Evolutionary conservation across 208 protist species (phyloP).

Genomic region (Trypanosoma avium): DNA sequence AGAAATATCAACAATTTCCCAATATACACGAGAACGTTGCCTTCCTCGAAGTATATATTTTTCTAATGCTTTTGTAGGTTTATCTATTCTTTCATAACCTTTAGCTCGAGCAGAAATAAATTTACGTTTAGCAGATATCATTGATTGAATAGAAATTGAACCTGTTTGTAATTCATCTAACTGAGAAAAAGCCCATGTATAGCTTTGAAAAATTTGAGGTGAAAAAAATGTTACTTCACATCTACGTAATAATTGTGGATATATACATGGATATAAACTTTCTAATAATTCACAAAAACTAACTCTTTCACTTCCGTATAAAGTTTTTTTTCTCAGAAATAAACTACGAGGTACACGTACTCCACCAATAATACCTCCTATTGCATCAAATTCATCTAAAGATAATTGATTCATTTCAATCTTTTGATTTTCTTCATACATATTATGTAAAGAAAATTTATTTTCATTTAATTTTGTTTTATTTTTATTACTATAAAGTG

Average conservation of each 20-base stretch:
- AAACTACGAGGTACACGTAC: slow-evolving; percentile 7
- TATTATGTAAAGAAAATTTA: not conserved
- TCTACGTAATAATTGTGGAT: not conserved
- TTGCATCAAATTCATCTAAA: not conserved
- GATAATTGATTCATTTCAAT: not conserved
- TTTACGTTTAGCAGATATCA: slow-evolving; percentile 6
- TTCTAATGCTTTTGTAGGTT: not conserved
- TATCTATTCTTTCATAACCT: not conserved
- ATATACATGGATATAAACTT: slow-evolving; percentile 10
- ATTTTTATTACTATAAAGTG: not conserved
- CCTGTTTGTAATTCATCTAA: not conserved
- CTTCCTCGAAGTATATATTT: not conserved
- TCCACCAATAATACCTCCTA: slow-evolving; percentile 12
- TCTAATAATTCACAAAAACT: slow-evolving; percentile 12
- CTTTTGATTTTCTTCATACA: not conserved
- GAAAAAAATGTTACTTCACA: slow-evolving; percentile 12
- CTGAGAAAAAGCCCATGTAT: slow-evolving; percentile 3
- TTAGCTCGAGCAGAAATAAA: not conserved
- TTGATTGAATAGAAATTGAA: not conserved
- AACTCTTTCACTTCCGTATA: not conserved
- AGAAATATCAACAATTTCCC: slow-evolving; percentile 10
- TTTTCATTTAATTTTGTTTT: not conserved
- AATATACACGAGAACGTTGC: not conserved
- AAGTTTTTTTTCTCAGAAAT: slow-evolving; percentile 1
- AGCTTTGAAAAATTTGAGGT: slow-evolving; percentile 1